phyloP scores from a whole-genome alignment of 2,329 filamentous ascomycete species.

The Trichoderma simmonsii region DNA sequence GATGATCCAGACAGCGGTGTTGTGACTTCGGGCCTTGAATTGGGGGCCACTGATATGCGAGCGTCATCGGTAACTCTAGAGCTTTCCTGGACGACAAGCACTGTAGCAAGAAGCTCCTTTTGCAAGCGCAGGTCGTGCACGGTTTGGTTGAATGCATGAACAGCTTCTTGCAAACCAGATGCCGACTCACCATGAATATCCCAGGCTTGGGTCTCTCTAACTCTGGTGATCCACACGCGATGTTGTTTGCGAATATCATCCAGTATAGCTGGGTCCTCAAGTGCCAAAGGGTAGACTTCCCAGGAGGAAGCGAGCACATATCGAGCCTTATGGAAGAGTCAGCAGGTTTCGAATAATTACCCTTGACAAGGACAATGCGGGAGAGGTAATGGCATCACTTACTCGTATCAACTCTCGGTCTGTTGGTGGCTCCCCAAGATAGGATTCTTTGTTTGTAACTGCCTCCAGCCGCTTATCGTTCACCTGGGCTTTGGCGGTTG shows the following conservation, averaged over 20 bases:
- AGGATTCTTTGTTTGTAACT: constrained; percentile 23
- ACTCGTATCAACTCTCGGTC: constrained; percentile 27
- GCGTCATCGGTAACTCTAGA: constrained; percentile 17
- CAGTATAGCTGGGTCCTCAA: constrained; percentile 26
- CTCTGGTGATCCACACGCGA: constrained; percentile 32
- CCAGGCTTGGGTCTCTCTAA: constrained; percentile 25
- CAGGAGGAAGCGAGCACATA: constrained; percentile 31
- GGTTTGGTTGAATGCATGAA: constrained; percentile 30
- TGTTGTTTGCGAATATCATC: constrained; percentile 30
- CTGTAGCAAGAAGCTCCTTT: constrained; percentile 24
- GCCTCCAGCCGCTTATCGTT: constrained; percentile 22
- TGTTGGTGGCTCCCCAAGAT: constrained; percentile 26
- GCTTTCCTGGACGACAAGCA: constrained; percentile 31
- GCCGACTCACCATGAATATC: constrained; percentile 27
- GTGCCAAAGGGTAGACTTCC: constrained; percentile 24
- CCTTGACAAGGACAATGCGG: neutral
- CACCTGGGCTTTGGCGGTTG: constrained; percentile 26
- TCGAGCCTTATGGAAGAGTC: constrained; percentile 21
- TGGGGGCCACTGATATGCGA: constrained; percentile 25
- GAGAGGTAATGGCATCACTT: neutral
- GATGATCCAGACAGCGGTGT: neutral
- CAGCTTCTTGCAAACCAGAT: constrained; percentile 27
- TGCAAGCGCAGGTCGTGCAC: constrained; percentile 34
- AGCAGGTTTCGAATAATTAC: neutral
- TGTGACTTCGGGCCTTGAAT: constrained; percentile 25